Conservation (phyloP, 108 stramenopile species). For the Pseudonitzschia pungens region DNA sequence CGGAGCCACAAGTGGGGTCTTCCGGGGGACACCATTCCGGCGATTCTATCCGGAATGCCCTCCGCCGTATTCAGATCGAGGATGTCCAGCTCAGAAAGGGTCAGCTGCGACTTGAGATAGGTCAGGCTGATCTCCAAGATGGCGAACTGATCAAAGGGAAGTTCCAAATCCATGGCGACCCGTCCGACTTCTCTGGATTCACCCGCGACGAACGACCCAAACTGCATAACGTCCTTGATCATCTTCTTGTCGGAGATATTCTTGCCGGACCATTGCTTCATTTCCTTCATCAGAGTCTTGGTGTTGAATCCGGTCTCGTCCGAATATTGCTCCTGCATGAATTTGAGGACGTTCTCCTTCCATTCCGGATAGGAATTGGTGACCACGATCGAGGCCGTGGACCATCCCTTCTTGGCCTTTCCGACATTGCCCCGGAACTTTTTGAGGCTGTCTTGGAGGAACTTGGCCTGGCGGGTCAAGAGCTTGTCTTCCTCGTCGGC, state of each 20-base stretch:
- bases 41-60: constrained; percentile 55
- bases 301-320: constrained; percentile 42
- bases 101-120: constrained; percentile 76
- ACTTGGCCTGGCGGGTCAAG: constrained; percentile 78
- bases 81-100: constrained; percentile 55
- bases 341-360: constrained; percentile 79
- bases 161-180: constrained; percentile 77
- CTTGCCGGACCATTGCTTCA: constrained; percentile 71
- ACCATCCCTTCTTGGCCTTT: constrained; percentile 84
- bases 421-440: constrained; percentile 69
- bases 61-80: constrained; percentile 52
- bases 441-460: constrained; percentile 74
- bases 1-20: constrained; percentile 76
- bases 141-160: constrained; percentile 85
- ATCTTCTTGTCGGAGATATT: constrained; percentile 85
- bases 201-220: constrained; percentile 88
- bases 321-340: constrained; percentile 79
- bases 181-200: constrained; percentile 86
- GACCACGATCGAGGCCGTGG: constrained; percentile 66
- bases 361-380: constrained; percentile 84
- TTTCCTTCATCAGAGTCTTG: constrained; percentile 65
- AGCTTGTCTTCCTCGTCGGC: constrained; percentile 82
- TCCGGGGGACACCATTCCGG: constrained; percentile 70
- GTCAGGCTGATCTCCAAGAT: constrained; percentile 59
- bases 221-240: constrained; percentile 92